Percentiles rank a stretch among this genome's conserved stretches.
Conservation (phyloP, 768 basidiomycete species). For the Xerocomellus dryophilus region DNA sequence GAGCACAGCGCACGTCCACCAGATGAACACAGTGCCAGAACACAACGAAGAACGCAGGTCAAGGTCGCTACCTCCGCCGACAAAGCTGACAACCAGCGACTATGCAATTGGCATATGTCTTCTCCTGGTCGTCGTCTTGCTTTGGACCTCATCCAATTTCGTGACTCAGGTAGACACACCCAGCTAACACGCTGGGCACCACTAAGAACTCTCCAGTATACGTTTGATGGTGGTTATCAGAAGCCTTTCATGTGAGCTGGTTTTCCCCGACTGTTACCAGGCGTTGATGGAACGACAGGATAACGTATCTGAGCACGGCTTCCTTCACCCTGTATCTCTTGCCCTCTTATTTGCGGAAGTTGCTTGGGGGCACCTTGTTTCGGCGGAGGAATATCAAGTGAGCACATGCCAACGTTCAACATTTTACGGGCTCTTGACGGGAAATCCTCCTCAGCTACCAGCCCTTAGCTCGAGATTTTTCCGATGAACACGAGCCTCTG, state of each 20-base stretch:
- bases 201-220: slow-evolving; percentile 34
- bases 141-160: slow-evolving; percentile 90
- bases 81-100: slow-evolving; percentile 24
- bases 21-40: slow-evolving; percentile 19
- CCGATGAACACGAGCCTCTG: slow-evolving; percentile 11
- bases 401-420: not conserved
- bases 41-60: slow-evolving; percentile 14
- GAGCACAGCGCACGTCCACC: not conserved
- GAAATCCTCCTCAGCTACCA: slow-evolving; percentile 22
- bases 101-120: slow-evolving; percentile 63
- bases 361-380: slow-evolving; percentile 5
- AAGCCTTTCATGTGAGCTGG: slow-evolving; percentile 81
- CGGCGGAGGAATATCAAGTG: slow-evolving; percentile 7
- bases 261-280: not conserved
- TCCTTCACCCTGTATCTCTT: slow-evolving; percentile 83
- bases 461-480: slow-evolving; percentile 18
- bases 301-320: slow-evolving; percentile 90
- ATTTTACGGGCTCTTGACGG: not conserved
- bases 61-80: slow-evolving; percentile 1
- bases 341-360: slow-evolving; percentile 47
- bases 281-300: slow-evolving; percentile 38
- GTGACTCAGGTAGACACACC: slow-evolving; percentile 63
- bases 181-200: not conserved
- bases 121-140: slow-evolving; percentile 69
- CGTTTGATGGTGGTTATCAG: slow-evolving; percentile 68